Evolutionary conservation across 331 rosid genomes (phyloP).

Genomic region (Pyracantha coccinea): DNA sequence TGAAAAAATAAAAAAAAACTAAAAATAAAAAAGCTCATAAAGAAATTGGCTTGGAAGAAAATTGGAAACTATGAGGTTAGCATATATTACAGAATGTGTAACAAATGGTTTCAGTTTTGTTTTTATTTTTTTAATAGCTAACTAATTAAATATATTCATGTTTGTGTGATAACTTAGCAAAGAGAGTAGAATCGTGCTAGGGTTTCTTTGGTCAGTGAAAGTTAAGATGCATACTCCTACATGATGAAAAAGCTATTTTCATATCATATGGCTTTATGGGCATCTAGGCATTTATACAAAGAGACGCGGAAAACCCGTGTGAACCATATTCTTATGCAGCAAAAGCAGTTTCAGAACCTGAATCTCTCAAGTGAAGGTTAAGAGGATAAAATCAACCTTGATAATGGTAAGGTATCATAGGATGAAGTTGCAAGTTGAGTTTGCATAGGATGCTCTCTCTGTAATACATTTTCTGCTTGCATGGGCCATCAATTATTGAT

Average conservation of each 20-base stretch:
- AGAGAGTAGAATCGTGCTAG: neutral
- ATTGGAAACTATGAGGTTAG: too few relatives aligned
- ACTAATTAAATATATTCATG: neutral
- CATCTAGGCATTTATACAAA: neutral
- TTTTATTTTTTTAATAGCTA: neutral
- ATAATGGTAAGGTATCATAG: neutral
- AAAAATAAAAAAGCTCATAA: neutral
- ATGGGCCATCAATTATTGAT: neutral
- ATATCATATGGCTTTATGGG: neutral
- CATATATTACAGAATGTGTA: too few relatives aligned
- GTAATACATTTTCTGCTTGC: neutral
- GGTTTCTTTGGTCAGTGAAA: too few relatives aligned
- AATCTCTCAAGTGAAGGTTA: neutral
- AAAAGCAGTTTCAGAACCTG: neutral
- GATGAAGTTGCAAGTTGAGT: neutral
- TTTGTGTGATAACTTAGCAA: neutral
- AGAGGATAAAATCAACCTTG: neutral
- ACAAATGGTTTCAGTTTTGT: neutral
- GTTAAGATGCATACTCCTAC: too few relatives aligned
- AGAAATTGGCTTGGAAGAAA: neutral
- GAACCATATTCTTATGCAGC: neutral
- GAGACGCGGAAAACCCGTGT: neutral
- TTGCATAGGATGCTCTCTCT: neutral
- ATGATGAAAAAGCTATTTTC: too few relatives aligned
- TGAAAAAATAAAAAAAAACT: neutral